Evolutionary conservation across 345 rosid genomes (phyloP), one percentile per base, ranked within the genome.

Genomic region (Eucalyptus cloeziana): DNA sequence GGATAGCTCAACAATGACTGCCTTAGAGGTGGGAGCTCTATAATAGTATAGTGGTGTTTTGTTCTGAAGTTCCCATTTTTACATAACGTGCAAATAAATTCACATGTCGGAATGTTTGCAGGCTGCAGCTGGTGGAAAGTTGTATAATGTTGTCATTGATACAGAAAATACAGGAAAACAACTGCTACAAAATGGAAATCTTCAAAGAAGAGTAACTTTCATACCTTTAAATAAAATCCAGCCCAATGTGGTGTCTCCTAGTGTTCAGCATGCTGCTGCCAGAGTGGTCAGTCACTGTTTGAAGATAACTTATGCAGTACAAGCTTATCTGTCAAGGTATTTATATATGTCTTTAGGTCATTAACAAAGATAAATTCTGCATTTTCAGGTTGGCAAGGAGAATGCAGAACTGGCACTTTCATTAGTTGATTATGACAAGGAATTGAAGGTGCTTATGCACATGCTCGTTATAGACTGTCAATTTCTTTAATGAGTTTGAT

Each of bases 41-140:
- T 81, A 40, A 40, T 76, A 40, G 47, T 21, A 76, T 76, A 76
- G 85, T 40, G 47, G 85, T 43, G 44, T 76, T 30, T 76, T 76
- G 30, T 76, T 40, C 45, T 37, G 83, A 40, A 40, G 47, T 76
- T 76, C 30, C 7, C 5, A 40, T 2, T 40, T 76, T 86, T 51
- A 86, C 62, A 25, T 37, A 21, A 86, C 10, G 2, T 52, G 24
- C 30, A 7, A 76, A 76, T 71, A 37, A 33, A 19, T 44, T 86
- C 58, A 86, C 86, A 24, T 17, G 45, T 76, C 2, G 47, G 47
- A 76, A 76, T 76, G 43, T 88, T 91, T 92, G 89, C 91, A 97
- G 99, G 99, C 97, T 49, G 95, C 98, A 89, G 99, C 98, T 71
- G 99, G 99, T 89, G 98, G 98, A 52, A 98, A 95, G 94, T 90